phyloP scores from a whole-genome alignment of 495 filamentous ascomycete species.

The Apodospora peruviana region DNA sequence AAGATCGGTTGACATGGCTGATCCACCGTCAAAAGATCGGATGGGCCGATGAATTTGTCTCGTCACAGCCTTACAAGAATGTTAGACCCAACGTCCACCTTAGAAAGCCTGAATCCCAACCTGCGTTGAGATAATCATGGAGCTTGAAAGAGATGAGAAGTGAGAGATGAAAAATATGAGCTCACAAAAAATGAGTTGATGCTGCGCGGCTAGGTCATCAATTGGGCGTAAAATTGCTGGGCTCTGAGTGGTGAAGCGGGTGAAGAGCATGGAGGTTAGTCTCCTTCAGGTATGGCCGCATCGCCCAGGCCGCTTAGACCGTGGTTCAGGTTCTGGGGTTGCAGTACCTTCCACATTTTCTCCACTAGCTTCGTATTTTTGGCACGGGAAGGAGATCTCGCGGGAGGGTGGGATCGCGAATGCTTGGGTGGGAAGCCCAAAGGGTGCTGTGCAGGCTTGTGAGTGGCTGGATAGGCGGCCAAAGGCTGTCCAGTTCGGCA shows the following conservation, averaged over 20 bases:
- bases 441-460: background rate
- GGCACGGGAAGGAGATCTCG: background rate
- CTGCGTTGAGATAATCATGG: no score
- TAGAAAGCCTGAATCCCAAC: no score
- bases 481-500: no score
- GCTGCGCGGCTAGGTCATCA: slow-evolving; percentile 26
- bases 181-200: no score
- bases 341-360: background rate
- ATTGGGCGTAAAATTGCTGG: slow-evolving; percentile 8
- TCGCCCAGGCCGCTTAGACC: slow-evolving; percentile 3
- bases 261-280: slow-evolving; percentile 6
- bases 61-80: no score
- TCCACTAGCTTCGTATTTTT: background rate
- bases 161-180: background rate
- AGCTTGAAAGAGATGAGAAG: no score
- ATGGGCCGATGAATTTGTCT: no score
- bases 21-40: no score
- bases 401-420: background rate
- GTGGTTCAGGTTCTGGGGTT: background rate
- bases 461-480: slow-evolving; percentile 11
- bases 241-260: slow-evolving; percentile 3
- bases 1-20: no score
- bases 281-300: slow-evolving; percentile 6
- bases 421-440: background rate
- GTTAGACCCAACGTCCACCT: no score